Percentiles rank a stretch among this genome's conserved stretches.
phyloP scores from a whole-genome alignment of 129 eudicot species.

The Artemisia tridentata region DNA sequence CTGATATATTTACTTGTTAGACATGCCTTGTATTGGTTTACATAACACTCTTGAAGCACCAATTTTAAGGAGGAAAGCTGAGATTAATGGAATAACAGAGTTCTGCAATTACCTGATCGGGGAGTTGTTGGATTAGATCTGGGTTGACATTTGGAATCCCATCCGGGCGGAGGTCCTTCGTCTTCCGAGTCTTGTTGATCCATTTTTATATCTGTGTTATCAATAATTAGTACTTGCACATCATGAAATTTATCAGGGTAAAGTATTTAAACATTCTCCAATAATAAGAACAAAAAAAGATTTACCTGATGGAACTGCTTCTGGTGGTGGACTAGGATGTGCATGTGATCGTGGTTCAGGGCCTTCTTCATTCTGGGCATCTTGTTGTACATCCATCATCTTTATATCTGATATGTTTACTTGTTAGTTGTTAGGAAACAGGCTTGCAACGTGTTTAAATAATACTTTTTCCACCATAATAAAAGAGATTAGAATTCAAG shows the following conservation, averaged over 20 bases:
- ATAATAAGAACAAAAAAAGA: neutral
- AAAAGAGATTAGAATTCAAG: no score
- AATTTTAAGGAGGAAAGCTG: no score
- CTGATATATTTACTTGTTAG: slow-evolving; percentile 10
- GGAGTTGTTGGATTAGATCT: slow-evolving; percentile 17
- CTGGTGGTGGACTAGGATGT: neutral
- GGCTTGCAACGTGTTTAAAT: no score
- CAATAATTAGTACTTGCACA: neutral
- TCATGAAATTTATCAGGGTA: neutral
- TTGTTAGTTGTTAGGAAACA: no score
- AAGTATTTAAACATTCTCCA: no score
- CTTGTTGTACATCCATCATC: slow-evolving; percentile 34
- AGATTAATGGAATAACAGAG: neutral
- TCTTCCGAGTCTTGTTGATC: slow-evolving; percentile 31
- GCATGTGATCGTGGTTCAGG: slow-evolving; percentile 36
- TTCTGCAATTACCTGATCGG: slow-evolving; percentile 24
- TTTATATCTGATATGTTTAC: slow-evolving; percentile 26
- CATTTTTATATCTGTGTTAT: slow-evolving; percentile 24
- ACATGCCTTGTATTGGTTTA: neutral
- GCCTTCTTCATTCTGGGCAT: slow-evolving; percentile 40
- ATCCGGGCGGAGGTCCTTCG: slow-evolving; percentile 43
- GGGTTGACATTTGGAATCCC: slow-evolving; percentile 35
- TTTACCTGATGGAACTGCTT: slow-evolving; percentile 32
- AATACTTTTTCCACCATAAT: neutral
- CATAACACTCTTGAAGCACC: neutral